Base-by-base conservation (phyloP, 2,329 filamentous ascomycete species). In the Monascus ruber region DNA sequence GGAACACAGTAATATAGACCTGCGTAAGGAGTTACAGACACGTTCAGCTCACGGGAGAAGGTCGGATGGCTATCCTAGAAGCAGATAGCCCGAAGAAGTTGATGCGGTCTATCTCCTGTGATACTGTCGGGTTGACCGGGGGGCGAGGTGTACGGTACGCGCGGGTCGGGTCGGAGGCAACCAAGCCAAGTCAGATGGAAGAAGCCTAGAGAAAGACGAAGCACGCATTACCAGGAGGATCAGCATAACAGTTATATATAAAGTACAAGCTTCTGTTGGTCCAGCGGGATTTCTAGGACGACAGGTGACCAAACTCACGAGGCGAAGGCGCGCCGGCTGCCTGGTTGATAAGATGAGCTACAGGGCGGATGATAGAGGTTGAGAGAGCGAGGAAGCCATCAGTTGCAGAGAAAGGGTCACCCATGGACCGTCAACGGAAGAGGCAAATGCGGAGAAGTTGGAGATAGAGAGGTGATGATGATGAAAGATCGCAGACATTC, bases 401-500 rank as follows among this genome's bases (percentile, higher is more conserved):
- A 6, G 24, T 10, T 33, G 7, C 10, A 6, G 10, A 17, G 6
- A 9, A 9, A 8, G 6, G 10, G 31, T 33, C 31, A 33, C 6
- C n/a, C 31, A 11, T 33, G 31, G n/a, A 4, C 31, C n/a, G 24
- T 33, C 31, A 33, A 10, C n/a, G 31, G 24, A 17, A 33, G n/a
- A 33, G 24, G 31, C 7, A 8, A 31, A 31, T n/a, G 29, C 7
- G n/a, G 7, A 31, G n/a, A 33, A 33, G 31, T 33, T 17, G 5
- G 24, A 17, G n/a, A 33, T 33, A 2, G 7, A 31, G n/a, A n/a
- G 29, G n/a, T 11, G n/a, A 33, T 17, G n/a, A 6, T 10, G 24
- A 11, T 6, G 17, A 24, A 24, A 36, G 32, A 42, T 35, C 35
- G 41, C 38, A 33, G 38, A 41, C 33, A 40, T 34, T 35, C 17